phyloP scores from a whole-genome alignment of 129 eudicot species.

The Artemisia argyi region DNA sequence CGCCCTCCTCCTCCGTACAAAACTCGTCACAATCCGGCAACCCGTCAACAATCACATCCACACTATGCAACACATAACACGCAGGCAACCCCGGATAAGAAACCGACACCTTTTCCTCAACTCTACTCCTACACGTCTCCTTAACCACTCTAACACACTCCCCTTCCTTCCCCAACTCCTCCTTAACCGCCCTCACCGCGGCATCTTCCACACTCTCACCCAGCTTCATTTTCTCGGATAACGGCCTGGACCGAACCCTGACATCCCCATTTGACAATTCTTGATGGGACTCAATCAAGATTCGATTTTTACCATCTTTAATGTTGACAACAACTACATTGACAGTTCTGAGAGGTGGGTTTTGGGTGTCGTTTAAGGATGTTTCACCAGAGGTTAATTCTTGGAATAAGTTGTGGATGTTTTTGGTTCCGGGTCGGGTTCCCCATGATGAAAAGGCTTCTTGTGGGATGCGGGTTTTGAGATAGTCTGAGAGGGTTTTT shows the following conservation, averaged over 20 bases:
- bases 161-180: slow-evolving; percentile 60
- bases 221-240: slow-evolving; percentile 94
- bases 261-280: slow-evolving; percentile 68
- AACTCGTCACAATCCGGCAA: slow-evolving; percentile 70
- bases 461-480: slow-evolving; percentile 60
- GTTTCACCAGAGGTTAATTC: slow-evolving; percentile 81
- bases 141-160: slow-evolving; percentile 44
- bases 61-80: slow-evolving; percentile 76
- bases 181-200: slow-evolving; percentile 66
- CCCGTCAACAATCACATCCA: slow-evolving; percentile 79
- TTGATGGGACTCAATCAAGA: slow-evolving; percentile 79
- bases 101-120: slow-evolving; percentile 68
- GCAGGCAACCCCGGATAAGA: slow-evolving; percentile 98
- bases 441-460: slow-evolving; percentile 81
- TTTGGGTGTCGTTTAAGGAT: slow-evolving; percentile 46
- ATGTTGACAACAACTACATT: slow-evolving; percentile 68
- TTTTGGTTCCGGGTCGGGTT: slow-evolving; percentile 77
- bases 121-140: slow-evolving; percentile 61
- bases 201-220: slow-evolving; percentile 70
- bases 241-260: slow-evolving; percentile 53
- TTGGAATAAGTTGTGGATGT: slow-evolving; percentile 72
- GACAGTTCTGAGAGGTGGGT: slow-evolving; percentile 67
- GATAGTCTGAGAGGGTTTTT: slow-evolving; percentile 80
- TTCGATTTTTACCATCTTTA: slow-evolving; percentile 23
- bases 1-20: slow-evolving; percentile 68